Evolutionary conservation across 2,329 filamentous ascomycete genomes (phyloP), one percentile per base, ranked within the genome.

Genomic region (Neofusicoccum laricinum): DNA sequence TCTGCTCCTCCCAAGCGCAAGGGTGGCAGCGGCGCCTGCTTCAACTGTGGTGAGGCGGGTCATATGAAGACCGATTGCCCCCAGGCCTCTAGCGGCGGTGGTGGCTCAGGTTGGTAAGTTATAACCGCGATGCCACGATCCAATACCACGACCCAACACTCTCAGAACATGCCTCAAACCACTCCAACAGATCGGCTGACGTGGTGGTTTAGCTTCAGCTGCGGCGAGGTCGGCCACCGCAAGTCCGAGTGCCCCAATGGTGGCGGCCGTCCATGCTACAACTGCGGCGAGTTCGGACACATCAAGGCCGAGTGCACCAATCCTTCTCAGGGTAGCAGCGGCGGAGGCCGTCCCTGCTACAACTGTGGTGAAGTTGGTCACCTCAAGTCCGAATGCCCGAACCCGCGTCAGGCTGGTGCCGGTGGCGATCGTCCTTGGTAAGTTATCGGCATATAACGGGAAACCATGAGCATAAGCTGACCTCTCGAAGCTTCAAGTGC

Each of bases 361-460:
- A 68, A 69, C 65, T 77, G 75, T 57, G 67, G 69, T n/a, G 48
- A 72, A n/a, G 57, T 63, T 1, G 74, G 71, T 3, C 74, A 76
- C 50, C 66, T 71, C 46, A 71, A 69, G 19, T 66, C 64, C 1
- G 68, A 71, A 0, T 76, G 75, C 41, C 46, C 70, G 32, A 69
- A 76, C 45, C 70, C 71, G 19, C 32, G 30, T n/a, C 68, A 68
- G 25, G 66, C 65, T 73, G 72, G 40, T 45, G 58, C 46, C 12
- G 43, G 48, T 30, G 66, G 61, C 12, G 59, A 36, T 12, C 53
- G 51, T n/a, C 36, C 49, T 12, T 65, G 64, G 34, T 62, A 21
- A 50, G 21, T 34, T 6, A 36, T 48, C 32, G 25, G n/a, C 21
- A 14, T 4, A 25, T 34, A 41, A 30, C 46, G 32, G 30, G 41